Evolutionary conservation across 2,329 filamentous ascomycete species (phyloP).

Genomic region (Plenodomus biglobosus): DNA sequence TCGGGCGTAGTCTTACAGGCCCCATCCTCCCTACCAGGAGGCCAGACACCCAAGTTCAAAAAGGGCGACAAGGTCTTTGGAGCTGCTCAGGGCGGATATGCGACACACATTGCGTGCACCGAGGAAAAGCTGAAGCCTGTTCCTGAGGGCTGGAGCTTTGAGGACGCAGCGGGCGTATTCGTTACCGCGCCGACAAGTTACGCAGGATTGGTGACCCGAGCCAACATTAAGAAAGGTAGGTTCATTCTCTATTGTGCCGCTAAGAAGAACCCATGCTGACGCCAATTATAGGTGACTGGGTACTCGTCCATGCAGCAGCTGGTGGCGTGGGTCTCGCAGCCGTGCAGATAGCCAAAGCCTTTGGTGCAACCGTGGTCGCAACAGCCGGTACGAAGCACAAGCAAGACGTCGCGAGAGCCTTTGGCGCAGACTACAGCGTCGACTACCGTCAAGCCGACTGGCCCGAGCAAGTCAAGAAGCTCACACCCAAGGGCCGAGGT

Average conservation of each 20-base stretch:
- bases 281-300: conserved; percentile 66
- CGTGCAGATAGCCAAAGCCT: conserved; percentile 90
- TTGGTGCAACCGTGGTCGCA: conserved; percentile 88
- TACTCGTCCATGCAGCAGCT: conserved; percentile 88
- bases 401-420: conserved; percentile 73
- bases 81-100: conserved; percentile 81
- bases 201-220: conserved; percentile 76
- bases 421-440: conserved; percentile 81
- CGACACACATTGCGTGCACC: conserved; percentile 68
- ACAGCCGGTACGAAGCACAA: conserved; percentile 83
- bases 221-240: conserved; percentile 64
- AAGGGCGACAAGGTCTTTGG: conserved; percentile 85
- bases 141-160: conserved; percentile 78
- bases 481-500: conserved; percentile 71
- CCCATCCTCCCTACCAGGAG: conserved; percentile 54
- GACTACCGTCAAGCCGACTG: conserved; percentile 70
- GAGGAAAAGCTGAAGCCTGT: conserved; percentile 72
- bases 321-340: conserved; percentile 90
- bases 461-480: conserved; percentile 69
- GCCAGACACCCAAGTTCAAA: conserved; percentile 62
- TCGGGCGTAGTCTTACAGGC: conserved; percentile 72
- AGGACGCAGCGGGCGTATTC: conserved; percentile 84
- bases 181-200: conserved; percentile 92
- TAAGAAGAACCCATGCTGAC: background rate
- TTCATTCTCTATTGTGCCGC: background rate